Conservation (phyloP, 805 yeast genomes). For the Wickerhamiella parazyma region DNA sequence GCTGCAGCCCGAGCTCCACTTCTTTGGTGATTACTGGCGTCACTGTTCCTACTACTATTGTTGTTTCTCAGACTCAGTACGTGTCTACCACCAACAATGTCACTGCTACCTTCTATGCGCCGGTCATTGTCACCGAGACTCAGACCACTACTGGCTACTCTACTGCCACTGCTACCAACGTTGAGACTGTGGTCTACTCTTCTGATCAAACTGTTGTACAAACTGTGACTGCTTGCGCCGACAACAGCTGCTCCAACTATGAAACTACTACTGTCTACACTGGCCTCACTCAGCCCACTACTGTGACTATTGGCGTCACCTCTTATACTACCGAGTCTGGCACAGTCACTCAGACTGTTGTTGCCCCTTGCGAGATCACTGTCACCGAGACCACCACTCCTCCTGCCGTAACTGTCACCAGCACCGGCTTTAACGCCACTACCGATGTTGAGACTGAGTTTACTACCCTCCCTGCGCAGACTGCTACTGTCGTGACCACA, state of each 20-base stretch:
- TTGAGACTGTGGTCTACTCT: conserved; percentile 3
- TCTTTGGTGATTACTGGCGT: conserved; percentile 5
- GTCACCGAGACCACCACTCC: conserved; percentile 6
- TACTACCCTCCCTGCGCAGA: conserved; percentile 1
- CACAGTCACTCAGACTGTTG: conserved; percentile 6
- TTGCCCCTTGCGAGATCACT: conserved; percentile 6
- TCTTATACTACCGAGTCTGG: conserved; percentile 1
- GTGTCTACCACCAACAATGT: conserved; percentile 1
- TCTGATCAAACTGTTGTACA: conserved; percentile 3
- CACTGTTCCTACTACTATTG: conserved; percentile 8
- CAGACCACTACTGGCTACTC: conserved; percentile 7
- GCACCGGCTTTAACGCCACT: not conserved
- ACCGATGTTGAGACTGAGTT: not conserved
- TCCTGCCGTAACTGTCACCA: not conserved
- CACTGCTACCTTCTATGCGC: conserved; percentile 7
- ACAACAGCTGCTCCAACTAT: not conserved
- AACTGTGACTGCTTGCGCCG: conserved; percentile 6
- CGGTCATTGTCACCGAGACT: conserved; percentile 7
- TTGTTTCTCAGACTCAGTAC: conserved; percentile 3
- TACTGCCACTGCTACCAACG: conserved; percentile 7
- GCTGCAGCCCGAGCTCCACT: conserved; percentile 2
- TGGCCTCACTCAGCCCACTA: conserved; percentile 7
- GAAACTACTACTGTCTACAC: conserved; percentile 4
- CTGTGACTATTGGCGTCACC: conserved; percentile 3
- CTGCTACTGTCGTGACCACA: conserved; percentile 2